Conservation (phyloP, 2,329 filamentous ascomycete genomes). For the Dothideomycetes sp. region DNA sequence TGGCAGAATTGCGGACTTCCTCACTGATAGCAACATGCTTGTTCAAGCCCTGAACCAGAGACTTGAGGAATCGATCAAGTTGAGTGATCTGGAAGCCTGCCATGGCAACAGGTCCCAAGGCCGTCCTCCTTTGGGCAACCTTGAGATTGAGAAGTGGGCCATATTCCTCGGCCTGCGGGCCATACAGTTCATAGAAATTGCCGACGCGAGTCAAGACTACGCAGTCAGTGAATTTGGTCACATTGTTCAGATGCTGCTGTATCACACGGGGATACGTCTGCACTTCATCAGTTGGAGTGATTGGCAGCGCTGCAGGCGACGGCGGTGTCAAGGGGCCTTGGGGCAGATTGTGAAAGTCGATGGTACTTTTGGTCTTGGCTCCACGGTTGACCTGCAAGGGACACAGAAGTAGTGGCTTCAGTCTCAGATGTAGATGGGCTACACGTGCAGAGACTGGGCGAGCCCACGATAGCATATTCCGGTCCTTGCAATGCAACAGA, state of each 20-base stretch:
- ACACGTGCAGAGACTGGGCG: no score
- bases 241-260: constrained; percentile 77
- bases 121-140: constrained; percentile 72
- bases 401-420: no score
- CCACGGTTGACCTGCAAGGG: constrained; percentile 20
- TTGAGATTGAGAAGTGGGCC: constrained; percentile 83
- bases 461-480: no score
- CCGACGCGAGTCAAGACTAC: constrained; percentile 87
- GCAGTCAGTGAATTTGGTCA: constrained; percentile 83
- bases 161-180: constrained; percentile 86
- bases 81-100: constrained; percentile 92
- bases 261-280: constrained; percentile 77
- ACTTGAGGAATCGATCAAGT: constrained; percentile 84
- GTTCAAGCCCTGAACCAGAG: constrained; percentile 81
- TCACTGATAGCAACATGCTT: constrained; percentile 91
- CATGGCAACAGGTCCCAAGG: constrained; percentile 73
- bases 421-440: no score
- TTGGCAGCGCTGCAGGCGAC: constrained; percentile 26
- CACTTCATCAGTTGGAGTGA: constrained; percentile 33
- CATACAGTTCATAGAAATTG: constrained; percentile 96
- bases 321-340: constrained; percentile 45
- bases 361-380: constrained; percentile 32
- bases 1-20: constrained; percentile 69
- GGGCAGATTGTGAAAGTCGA: constrained; percentile 39
- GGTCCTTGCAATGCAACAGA: no score